Evolutionary conservation across 345 rosid genomes (phyloP).

Genomic region (Eucalyptus dawsonii): DNA sequence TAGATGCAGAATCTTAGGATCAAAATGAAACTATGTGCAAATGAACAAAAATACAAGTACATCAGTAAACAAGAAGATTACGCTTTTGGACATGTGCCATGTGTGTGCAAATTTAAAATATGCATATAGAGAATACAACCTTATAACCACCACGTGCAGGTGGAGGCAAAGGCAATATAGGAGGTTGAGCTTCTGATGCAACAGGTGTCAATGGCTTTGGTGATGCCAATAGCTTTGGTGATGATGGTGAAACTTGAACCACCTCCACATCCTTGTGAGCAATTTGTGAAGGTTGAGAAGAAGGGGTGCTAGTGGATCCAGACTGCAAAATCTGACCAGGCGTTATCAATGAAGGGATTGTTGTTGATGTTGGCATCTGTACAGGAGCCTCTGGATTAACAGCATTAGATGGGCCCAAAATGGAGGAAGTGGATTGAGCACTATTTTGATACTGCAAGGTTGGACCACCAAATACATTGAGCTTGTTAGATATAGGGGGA

Average conservation of each 20-base stretch:
- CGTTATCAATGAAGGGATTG: slow-evolving; percentile 44
- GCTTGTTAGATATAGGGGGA: slow-evolving; percentile 29
- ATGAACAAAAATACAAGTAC: neutral
- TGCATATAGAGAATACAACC: slow-evolving; percentile 14
- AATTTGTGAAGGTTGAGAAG: slow-evolving; percentile 8
- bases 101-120: neutral
- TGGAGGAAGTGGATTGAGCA: slow-evolving; percentile 24
- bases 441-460: slow-evolving; percentile 32
- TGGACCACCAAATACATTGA: slow-evolving; percentile 28
- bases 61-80: neutral
- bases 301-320: slow-evolving; percentile 1
- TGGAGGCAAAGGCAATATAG: slow-evolving; percentile 74
- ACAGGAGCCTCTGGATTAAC: neutral
- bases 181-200: slow-evolving; percentile 58
- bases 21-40: neutral
- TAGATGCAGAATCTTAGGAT: neutral
- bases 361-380: slow-evolving; percentile 33
- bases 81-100: neutral
- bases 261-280: slow-evolving; percentile 63
- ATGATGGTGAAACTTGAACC: slow-evolving; percentile 46
- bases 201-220: slow-evolving; percentile 32
- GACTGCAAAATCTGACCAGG: slow-evolving; percentile 68
- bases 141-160: slow-evolving; percentile 36
- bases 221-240: slow-evolving; percentile 29
- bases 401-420: slow-evolving; percentile 28